These are phyloP conservation scores for Trichoderma harzianum DNA, from an alignment of 2,329 filamentous ascomycete species.

Conservation along the genomic window DNA sequence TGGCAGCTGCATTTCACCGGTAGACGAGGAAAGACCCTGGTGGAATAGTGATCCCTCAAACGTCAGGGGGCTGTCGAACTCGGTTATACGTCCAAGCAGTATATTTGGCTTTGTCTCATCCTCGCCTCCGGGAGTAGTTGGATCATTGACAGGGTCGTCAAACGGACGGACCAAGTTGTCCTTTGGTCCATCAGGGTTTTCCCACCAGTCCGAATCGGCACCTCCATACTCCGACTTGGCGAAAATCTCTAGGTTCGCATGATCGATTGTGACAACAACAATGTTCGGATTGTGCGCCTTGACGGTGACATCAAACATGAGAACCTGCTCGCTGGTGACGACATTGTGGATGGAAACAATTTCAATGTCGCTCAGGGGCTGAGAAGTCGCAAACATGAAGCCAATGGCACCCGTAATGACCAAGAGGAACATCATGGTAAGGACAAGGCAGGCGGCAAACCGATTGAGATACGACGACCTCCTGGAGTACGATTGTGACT, in stretches of 20 bases:
- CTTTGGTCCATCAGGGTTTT: slow-evolving; percentile 31
- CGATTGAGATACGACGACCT: slow-evolving; percentile 63
- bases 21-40: slow-evolving; percentile 65
- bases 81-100: slow-evolving; percentile 82
- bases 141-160: slow-evolving; percentile 37
- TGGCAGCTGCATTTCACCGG: slow-evolving; percentile 76
- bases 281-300: slow-evolving; percentile 90
- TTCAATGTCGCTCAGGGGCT: slow-evolving; percentile 75
- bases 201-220: slow-evolving; percentile 61
- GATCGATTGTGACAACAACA: slow-evolving; percentile 78
- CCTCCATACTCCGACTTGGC: slow-evolving; percentile 89
- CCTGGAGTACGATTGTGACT: slow-evolving; percentile 66
- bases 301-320: slow-evolving; percentile 90
- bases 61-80: slow-evolving; percentile 81
- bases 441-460: slow-evolving; percentile 81
- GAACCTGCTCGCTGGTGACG: slow-evolving; percentile 86
- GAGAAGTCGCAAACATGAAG: slow-evolving; percentile 88
- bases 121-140: slow-evolving; percentile 42
- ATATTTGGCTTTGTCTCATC: slow-evolving; percentile 67
- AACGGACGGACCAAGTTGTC: slow-evolving; percentile 25
- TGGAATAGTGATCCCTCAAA: slow-evolving; percentile 91
- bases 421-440: slow-evolving; percentile 77
- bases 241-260: slow-evolving; percentile 89
- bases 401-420: slow-evolving; percentile 81
- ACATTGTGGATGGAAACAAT: slow-evolving; percentile 83